Conservation (phyloP, 495 filamentous ascomycete species). For the Penicillium samsonianum region DNA sequence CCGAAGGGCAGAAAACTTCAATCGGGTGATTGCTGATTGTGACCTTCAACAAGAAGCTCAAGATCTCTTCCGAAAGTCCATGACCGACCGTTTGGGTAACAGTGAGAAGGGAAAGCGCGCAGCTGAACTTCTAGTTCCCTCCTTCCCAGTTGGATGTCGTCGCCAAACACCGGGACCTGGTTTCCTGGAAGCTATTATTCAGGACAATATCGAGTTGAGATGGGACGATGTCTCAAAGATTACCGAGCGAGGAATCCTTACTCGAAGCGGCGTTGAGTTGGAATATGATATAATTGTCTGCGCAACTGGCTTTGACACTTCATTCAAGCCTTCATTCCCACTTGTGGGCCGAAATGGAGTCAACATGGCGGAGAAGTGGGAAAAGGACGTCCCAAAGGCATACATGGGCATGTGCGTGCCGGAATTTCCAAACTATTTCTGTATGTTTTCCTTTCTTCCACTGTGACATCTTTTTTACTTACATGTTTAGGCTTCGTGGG, state of each 20-base stretch:
- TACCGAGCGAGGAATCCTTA: slow-evolving; percentile 48
- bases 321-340: slow-evolving; percentile 34
- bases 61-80: neutral
- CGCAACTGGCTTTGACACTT: slow-evolving; percentile 50
- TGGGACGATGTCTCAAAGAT: slow-evolving; percentile 48
- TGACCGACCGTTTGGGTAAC: slow-evolving; percentile 1
- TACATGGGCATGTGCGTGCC: slow-evolving; percentile 39
- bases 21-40: neutral
- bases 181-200: slow-evolving; percentile 38
- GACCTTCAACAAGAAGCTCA: slow-evolving; percentile 3
- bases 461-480: neutral
- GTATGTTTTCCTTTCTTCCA: neutral
- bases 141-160: slow-evolving; percentile 22
- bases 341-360: slow-evolving; percentile 34
- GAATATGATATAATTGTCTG: slow-evolving; percentile 51
- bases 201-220: slow-evolving; percentile 51
- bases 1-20: slow-evolving; percentile 1
- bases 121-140: slow-evolving; percentile 39
- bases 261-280: slow-evolving; percentile 17
- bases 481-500: slow-evolving; percentile 46
- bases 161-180: slow-evolving; percentile 44
- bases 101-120: slow-evolving; percentile 9
- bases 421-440: slow-evolving; percentile 48
- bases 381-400: slow-evolving; percentile 23
- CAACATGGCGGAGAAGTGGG: slow-evolving; percentile 22